Evolutionary conservation across 1,139 yeast species (phyloP).

Genomic region (Pichia sp.): DNA sequence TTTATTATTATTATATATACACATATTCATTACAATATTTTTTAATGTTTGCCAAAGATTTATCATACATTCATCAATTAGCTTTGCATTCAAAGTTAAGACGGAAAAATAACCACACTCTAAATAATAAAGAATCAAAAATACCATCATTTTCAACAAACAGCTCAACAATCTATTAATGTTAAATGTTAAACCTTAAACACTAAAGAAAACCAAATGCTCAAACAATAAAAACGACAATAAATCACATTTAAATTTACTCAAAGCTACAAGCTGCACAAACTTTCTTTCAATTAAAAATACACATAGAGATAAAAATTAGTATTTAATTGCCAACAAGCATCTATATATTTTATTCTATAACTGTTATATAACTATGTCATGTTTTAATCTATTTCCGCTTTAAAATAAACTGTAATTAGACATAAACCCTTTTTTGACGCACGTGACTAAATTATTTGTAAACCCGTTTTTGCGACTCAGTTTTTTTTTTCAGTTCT

Average conservation of each 20-base stretch:
- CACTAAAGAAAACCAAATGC: not conserved
- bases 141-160: not conserved
- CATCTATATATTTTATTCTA: not conserved
- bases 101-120: not conserved
- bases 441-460: not conserved
- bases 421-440: not conserved
- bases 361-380: not conserved
- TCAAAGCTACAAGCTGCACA: not conserved
- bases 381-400: not conserved
- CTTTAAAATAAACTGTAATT: not conserved
- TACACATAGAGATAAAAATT: not conserved
- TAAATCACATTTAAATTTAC: not conserved
- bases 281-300: not conserved
- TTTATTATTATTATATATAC: constrained; percentile 2
- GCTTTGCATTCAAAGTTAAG: not conserved
- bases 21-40: not conserved
- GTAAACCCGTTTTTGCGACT: not conserved
- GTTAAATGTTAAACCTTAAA: not conserved
- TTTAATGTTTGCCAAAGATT: not conserved
- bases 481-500: not conserved
- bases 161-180: not conserved
- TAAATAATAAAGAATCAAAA: not conserved
- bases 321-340: not conserved
- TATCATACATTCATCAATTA: not conserved
- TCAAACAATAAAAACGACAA: not conserved